Conservation (phyloP, 169 alveolate genomes). For the Eimeria brunetti region DNA sequence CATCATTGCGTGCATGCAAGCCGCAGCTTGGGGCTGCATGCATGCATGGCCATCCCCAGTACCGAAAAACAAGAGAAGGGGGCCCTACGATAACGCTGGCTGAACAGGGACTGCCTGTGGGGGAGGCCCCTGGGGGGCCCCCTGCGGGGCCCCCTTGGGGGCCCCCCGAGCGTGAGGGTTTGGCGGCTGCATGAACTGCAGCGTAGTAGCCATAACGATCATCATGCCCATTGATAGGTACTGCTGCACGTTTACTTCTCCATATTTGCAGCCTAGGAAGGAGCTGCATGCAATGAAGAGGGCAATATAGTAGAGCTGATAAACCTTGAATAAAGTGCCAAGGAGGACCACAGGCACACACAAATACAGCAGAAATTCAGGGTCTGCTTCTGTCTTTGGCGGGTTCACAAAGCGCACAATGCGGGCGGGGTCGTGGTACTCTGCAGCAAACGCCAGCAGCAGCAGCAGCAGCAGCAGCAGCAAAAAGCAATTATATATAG, state of each 20-base stretch:
- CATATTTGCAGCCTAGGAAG: constrained; percentile 38
- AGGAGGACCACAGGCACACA: constrained; percentile 50
- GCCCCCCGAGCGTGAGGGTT: neutral
- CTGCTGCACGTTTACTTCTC: constrained; percentile 37
- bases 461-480: neutral
- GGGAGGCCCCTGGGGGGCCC: neutral
- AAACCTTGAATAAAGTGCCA: constrained; percentile 24
- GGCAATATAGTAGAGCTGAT: constrained; percentile 33
- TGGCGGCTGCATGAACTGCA: constrained; percentile 69
- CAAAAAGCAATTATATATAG: neutral
- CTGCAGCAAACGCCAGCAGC: constrained; percentile 2
- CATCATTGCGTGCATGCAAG: too few species aligned
- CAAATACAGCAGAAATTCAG: constrained; percentile 44
- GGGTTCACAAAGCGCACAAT: constrained; percentile 32
- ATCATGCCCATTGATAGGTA: constrained; percentile 33
- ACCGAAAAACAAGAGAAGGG: neutral
- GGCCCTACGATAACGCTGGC: too few species aligned
- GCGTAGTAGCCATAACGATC: constrained; percentile 39
- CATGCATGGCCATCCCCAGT: neutral
- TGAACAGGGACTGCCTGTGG: neutral
- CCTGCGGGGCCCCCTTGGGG: neutral
- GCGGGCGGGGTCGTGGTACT: constrained; percentile 38
- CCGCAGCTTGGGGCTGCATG: neutral
- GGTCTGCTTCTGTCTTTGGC: constrained; percentile 30
- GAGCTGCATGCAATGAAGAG: constrained; percentile 37